Conservation (phyloP, 1,284 basidiomycete genomes). For the Trichosporon asahii region DNA sequence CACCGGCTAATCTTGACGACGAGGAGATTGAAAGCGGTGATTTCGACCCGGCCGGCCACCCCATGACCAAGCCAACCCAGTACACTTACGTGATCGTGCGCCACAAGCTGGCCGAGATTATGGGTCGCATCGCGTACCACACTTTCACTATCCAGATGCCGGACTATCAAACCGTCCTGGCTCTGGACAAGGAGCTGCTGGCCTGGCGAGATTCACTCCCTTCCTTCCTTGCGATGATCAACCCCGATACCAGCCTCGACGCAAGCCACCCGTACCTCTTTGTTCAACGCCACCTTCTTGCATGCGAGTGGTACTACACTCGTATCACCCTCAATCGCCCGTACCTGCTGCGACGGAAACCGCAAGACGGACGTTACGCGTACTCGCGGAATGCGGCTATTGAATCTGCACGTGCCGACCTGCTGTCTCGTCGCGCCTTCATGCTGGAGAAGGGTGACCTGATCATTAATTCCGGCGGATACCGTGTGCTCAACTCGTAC, state of each 20-base stretch:
- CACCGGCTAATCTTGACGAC: conserved; percentile 53
- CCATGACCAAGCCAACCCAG: conserved; percentile 49
- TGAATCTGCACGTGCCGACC: conserved; percentile 52
- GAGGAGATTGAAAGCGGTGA: conserved; percentile 51
- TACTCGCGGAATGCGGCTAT: conserved; percentile 53
- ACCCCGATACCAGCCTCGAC: conserved; percentile 47
- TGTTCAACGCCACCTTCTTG: conserved; percentile 49
- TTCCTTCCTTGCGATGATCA: conserved; percentile 46
- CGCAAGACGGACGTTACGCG: conserved; percentile 49
- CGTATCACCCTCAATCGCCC: conserved; percentile 51
- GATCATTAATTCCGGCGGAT: conserved; percentile 50
- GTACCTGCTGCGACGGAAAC: conserved; percentile 51
- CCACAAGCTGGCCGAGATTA: conserved; percentile 51
- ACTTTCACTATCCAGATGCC: conserved; percentile 54
- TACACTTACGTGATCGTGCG: conserved; percentile 52
- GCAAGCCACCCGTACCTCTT: conserved; percentile 47
- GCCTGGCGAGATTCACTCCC: conserved; percentile 50
- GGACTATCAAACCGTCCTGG: conserved; percentile 52
- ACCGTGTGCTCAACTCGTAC: conserved; percentile 52
- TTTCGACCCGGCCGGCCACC: conserved; percentile 51
- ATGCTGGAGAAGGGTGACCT: conserved; percentile 52
- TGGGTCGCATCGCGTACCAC: conserved; percentile 53
- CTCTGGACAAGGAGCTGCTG: conserved; percentile 52
- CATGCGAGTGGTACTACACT: conserved; percentile 51
- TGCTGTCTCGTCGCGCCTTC: conserved; percentile 49